phyloP scores from a whole-genome alignment of 805 yeast species.

The Nakazawaea siamensis region DNA sequence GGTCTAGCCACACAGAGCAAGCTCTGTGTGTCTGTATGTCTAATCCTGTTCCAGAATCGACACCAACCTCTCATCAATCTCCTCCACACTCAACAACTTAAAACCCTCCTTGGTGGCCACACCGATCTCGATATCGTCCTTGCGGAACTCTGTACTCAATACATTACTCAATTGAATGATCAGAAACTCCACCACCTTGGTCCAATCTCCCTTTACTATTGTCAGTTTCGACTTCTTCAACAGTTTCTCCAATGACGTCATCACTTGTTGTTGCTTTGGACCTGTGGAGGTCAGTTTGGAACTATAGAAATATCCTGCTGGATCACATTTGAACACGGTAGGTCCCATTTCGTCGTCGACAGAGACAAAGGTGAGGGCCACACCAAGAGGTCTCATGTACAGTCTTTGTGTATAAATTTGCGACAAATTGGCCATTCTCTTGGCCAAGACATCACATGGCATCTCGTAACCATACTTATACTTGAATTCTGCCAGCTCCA shows the following conservation, averaged over 20 bases:
- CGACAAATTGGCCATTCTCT: slow-evolving; percentile 91
- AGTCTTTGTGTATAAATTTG: slow-evolving; percentile 97
- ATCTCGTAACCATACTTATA: slow-evolving; percentile 94
- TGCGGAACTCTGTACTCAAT: slow-evolving; percentile 87
- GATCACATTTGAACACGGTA: slow-evolving; percentile 85
- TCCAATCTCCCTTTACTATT: slow-evolving; percentile 75
- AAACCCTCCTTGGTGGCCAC: slow-evolving; percentile 72
- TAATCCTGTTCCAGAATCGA: slow-evolving; percentile 96
- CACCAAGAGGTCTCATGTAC: slow-evolving; percentile 97
- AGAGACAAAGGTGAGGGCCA: slow-evolving; percentile 79
- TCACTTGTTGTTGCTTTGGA: slow-evolving; percentile 94
- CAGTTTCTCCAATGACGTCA: slow-evolving; percentile 82
- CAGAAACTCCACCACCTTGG: slow-evolving; percentile 80
- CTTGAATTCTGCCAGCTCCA: slow-evolving; percentile 94
- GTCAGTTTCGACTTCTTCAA: slow-evolving; percentile 50
- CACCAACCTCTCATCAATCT: slow-evolving; percentile 89
- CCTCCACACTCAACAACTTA: slow-evolving; percentile 67
- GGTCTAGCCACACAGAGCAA: no score
- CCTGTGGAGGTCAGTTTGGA: slow-evolving; percentile 92
- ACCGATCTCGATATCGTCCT: slow-evolving; percentile 90
- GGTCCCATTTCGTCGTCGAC: slow-evolving; percentile 91
- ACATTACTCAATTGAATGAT: slow-evolving; percentile 81
- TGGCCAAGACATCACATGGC: slow-evolving; percentile 89
- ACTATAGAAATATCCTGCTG: slow-evolving; percentile 92
- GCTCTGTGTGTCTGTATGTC: no score